A percentile compares a stretch with the other conserved stretches of the same genome.
phyloP scores from a whole-genome alignment of 352 stramenopile species.

The Phytopythium cucurbitacearum region DNA sequence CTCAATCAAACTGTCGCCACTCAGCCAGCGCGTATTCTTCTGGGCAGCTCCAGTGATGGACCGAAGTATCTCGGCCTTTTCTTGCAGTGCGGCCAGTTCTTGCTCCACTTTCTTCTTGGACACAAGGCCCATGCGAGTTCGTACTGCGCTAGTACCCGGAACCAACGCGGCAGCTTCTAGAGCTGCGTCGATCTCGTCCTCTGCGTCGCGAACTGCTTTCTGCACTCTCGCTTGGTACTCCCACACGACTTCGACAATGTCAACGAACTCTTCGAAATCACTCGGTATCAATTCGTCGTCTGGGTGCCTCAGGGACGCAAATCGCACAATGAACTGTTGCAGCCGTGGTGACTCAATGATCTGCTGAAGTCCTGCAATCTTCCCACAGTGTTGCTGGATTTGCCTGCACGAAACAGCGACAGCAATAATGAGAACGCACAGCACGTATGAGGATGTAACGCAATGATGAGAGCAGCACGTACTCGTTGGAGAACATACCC shows the following conservation, averaged over 20 bases:
- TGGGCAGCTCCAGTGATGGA: conserved; percentile 14
- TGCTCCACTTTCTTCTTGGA: conserved; percentile 54
- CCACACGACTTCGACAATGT: conserved; percentile 52
- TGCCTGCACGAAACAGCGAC: conserved; percentile 3
- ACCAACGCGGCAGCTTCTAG: conserved; percentile 21
- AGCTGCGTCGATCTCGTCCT: conserved; percentile 48
- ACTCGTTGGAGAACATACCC: conserved; percentile 53
- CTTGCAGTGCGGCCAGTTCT: conserved; percentile 40
- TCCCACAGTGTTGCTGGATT: conserved; percentile 31
- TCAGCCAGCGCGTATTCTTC: conserved; percentile 9
- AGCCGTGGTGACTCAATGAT: conserved; percentile 36
- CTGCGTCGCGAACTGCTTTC: conserved; percentile 42
- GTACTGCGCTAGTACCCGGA: conserved; percentile 6
- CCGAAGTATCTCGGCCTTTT: conserved; percentile 29
- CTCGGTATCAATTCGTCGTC: conserved; percentile 19
- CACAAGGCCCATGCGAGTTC: conserved; percentile 36
- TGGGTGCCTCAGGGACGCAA: conserved; percentile 24
- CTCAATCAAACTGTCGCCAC: conserved; percentile 17
- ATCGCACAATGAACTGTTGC: conserved; percentile 60
- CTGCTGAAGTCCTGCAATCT: conserved; percentile 41
- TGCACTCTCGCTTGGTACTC: conserved; percentile 43
- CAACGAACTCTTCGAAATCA: conserved; percentile 52
- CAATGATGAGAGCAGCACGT: conserved; percentile 8
- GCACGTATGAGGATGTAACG: too few species aligned
- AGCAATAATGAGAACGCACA: neutral